A percentile compares a stretch with the other conserved stretches of the same genome.
Evolutionary conservation across 2,329 filamentous ascomycete species (phyloP).

Genomic region (Xylaria arbuscula): DNA sequence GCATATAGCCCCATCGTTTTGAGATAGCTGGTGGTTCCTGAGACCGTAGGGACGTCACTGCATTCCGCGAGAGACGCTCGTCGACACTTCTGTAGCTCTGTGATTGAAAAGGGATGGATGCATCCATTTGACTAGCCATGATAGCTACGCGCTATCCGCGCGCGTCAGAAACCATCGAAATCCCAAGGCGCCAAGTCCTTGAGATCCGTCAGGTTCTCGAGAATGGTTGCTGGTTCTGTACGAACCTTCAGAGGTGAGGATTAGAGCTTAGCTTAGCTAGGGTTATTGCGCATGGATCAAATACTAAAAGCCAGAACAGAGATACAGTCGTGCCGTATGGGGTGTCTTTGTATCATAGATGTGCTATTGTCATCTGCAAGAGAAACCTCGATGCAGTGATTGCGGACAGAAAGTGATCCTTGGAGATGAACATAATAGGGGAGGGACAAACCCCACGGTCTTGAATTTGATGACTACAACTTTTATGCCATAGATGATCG

Average conservation of each 20-base stretch:
- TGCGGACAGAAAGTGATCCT: not conserved
- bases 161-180: constrained; percentile 30
- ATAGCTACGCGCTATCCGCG: constrained; percentile 43
- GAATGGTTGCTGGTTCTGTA: too few relatives aligned
- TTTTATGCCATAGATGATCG: not conserved
- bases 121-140: constrained; percentile 44
- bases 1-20: not conserved
- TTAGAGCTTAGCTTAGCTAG: too few relatives aligned
- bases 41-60: constrained; percentile 36
- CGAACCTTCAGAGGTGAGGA: constrained; percentile 39
- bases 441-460: too few relatives aligned
- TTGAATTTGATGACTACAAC: too few relatives aligned
- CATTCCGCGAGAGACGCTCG: constrained; percentile 40
- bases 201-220: constrained; percentile 34
- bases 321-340: not conserved
- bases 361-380: not conserved
- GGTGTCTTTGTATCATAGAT: not conserved
- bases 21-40: constrained; percentile 1
- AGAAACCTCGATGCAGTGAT: not conserved
- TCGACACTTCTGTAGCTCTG: constrained; percentile 41
- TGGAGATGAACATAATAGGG: not conserved
- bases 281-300: not conserved
- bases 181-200: constrained; percentile 37
- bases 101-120: constrained; percentile 40
- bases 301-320: not conserved